Evolutionary conservation across 352 stramenopile species (phyloP).

Genomic region (Phytophthora ohioensis): DNA sequence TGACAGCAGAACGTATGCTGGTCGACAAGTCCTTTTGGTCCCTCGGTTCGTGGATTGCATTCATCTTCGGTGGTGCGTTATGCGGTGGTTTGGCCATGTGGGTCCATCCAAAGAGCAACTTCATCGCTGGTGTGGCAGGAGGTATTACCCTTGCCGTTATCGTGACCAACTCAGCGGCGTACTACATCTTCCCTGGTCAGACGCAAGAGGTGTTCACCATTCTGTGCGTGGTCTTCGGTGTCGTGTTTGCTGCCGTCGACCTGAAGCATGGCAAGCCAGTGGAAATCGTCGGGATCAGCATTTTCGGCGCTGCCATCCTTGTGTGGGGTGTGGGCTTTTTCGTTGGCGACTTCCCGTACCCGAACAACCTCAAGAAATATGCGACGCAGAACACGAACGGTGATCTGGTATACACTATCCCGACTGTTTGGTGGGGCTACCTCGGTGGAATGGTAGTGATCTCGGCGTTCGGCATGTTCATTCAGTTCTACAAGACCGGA

Average conservation of each 20-base stretch:
- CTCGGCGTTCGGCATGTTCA: conserved; percentile 36
- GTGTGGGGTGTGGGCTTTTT: conserved; percentile 58
- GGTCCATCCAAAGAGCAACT: conserved; percentile 46
- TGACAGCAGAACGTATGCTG: conserved; percentile 45
- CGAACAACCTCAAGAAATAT: conserved; percentile 45
- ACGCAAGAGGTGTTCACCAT: conserved; percentile 41
- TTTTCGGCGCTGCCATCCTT: conserved; percentile 38
- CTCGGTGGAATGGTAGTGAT: conserved; percentile 47
- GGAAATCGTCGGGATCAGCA: conserved; percentile 44
- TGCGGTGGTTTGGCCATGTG: conserved; percentile 45
- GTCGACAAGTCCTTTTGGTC: conserved; percentile 35
- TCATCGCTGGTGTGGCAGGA: conserved; percentile 39
- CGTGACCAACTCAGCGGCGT: conserved; percentile 42
- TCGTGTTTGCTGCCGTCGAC: conserved; percentile 38
- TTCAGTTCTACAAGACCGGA: conserved; percentile 45
- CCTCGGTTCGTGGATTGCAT: conserved; percentile 45
- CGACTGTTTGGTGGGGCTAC: conserved; percentile 53
- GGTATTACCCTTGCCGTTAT: conserved; percentile 42
- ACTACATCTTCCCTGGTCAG: conserved; percentile 44
- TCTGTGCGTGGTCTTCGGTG: conserved; percentile 40
- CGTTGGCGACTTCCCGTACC: conserved; percentile 48
- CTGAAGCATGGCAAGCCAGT: conserved; percentile 43
- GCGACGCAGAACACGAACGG: conserved; percentile 29
- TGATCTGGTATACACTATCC: conserved; percentile 40
- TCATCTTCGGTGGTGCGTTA: conserved; percentile 39